These are phyloP conservation scores for Sanghuangporus sanghuang DNA, from an alignment of 1,284 basidiomycete species.

Conservation along the genomic window DNA sequence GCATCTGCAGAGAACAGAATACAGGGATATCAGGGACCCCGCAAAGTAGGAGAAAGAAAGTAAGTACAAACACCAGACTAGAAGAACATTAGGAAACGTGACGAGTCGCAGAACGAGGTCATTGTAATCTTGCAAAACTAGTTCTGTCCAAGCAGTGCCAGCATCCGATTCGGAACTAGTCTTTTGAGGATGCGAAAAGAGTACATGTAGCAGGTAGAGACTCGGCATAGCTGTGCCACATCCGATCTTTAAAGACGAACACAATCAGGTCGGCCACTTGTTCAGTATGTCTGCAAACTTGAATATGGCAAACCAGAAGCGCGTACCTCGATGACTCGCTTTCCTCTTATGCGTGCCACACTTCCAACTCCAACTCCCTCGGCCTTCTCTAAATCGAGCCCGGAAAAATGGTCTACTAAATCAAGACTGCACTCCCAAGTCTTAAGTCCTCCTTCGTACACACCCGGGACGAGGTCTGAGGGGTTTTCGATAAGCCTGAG, in stretches of 20 bases:
- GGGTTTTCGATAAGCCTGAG: slow-evolving; percentile 71
- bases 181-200: slow-evolving; percentile 44
- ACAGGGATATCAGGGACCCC: neutral
- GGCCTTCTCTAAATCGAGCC: neutral
- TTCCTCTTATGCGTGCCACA: slow-evolving; percentile 34
- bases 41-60: neutral
- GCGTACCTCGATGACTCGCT: slow-evolving; percentile 56
- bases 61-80: slow-evolving; percentile 72
- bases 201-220: slow-evolving; percentile 60
- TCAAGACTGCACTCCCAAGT: slow-evolving; percentile 98
- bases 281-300: neutral
- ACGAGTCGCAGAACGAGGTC: slow-evolving; percentile 76
- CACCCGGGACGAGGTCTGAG: slow-evolving; percentile 86
- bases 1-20: slow-evolving; percentile 32
- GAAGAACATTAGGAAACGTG: slow-evolving; percentile 84
- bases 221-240: slow-evolving; percentile 91
- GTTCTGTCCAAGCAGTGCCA: slow-evolving; percentile 34
- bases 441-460: slow-evolving; percentile 96
- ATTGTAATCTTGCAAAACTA: slow-evolving; percentile 97
- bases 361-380: slow-evolving; percentile 49
- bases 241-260: slow-evolving; percentile 55
- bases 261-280: neutral
- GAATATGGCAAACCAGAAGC: slow-evolving; percentile 6
- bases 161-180: neutral
- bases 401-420: slow-evolving; percentile 52